Evolutionary conservation across 2,329 filamentous ascomycete species (phyloP).

Genomic region (Cladosporium sp.): DNA sequence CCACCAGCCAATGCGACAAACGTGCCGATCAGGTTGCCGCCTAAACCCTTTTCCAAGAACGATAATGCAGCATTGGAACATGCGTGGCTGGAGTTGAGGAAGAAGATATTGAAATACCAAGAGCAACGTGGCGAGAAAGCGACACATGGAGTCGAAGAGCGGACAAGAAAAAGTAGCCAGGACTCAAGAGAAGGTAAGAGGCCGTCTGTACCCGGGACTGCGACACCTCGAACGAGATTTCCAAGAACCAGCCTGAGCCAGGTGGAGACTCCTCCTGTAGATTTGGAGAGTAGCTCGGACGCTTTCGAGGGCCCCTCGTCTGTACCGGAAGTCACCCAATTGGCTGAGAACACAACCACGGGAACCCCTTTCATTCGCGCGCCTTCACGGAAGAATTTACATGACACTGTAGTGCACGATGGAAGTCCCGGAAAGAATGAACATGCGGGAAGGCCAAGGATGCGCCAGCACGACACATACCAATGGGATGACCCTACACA

Average conservation of each 20-base stretch:
- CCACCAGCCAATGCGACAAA: constrained; percentile 27
- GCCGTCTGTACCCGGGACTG: constrained; percentile 17
- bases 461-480: constrained; percentile 44
- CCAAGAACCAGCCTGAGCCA: constrained; percentile 22
- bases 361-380: constrained; percentile 50
- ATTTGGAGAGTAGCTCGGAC: constrained; percentile 11
- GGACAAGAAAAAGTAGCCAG: constrained; percentile 17
- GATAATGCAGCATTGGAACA: constrained; percentile 34
- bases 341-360: constrained; percentile 30
- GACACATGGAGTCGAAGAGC: constrained; percentile 18
- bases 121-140: constrained; percentile 33
- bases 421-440: constrained; percentile 1
- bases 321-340: constrained; percentile 6
- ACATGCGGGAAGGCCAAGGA: constrained; percentile 27
- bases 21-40: constrained; percentile 24
- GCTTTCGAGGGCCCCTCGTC: constrained; percentile 13
- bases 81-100: constrained; percentile 33
- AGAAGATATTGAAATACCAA: constrained; percentile 31
- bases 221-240: constrained; percentile 12
- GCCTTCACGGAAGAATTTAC: constrained; percentile 39
- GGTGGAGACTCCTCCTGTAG: constrained; percentile 18
- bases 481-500: constrained; percentile 42
- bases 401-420: constrained; percentile 17
- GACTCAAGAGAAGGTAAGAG: constrained; percentile 17
- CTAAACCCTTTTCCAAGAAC: constrained; percentile 35